Evolutionary conservation across 306 rosid genomes (phyloP), one percentile per base, ranked within the genome.

Genomic region (Quercus rubra): DNA sequence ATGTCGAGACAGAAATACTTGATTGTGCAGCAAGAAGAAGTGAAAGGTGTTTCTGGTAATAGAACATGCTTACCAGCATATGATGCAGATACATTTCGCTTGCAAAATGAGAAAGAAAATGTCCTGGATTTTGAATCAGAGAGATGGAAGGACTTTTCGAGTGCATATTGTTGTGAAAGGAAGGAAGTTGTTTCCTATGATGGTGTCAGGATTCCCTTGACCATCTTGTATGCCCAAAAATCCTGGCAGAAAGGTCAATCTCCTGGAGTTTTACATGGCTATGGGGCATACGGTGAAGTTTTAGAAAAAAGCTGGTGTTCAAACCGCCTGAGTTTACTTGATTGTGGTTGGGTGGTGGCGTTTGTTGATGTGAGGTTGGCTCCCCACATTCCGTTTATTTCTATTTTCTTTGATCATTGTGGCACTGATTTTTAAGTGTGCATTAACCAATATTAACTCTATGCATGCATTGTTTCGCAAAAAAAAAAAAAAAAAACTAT

Each of bases 251-350:
- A 90, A 81, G 90, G 87, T 74, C 88, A 51, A 63, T 83, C 92
- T 3, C 97, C 97, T 4, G 97, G 99, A 75, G 84, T 95, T 82
- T 81, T 95, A 81, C 88, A 85, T 70, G 99, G 97, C 70, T 95
- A 92, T 89, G 99, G 99, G 64, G 92, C 99, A 73, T 95, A 95
- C 58, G 98, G 99, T 23, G 99, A 95, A 86, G 84, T 80, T 80
- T 83, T 92, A 77, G 94, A 90, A 71, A 90, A 89, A 87, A 86
- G 93, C 88, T 95, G 98, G 98, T 90, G 90, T 74, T 64, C 97
- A 21, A 79, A 90, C 76, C 93, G 93, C 76, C 81, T 95, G 84
- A 92, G 99, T 84, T 88, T 95, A 74, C 90, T 95, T 78, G 96
- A 92, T 78, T 95, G 96, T 51, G 99, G 99, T 70, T 92, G 97